Base-by-base conservation (phyloP, 176 grass and related monocot species). In the Oropetium thomaeum region DNA sequence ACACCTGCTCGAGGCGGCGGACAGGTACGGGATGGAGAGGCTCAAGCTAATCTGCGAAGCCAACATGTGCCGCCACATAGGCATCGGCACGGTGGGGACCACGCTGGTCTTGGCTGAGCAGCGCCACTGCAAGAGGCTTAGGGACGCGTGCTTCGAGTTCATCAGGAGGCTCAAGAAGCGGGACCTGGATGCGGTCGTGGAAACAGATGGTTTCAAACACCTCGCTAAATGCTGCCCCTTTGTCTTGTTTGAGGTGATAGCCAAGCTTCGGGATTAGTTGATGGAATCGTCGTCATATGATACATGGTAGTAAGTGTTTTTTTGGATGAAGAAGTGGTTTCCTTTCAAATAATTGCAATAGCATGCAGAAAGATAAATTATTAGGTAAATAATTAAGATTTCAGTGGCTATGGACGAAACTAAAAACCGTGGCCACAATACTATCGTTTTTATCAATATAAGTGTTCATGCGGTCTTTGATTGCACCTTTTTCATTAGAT, bases 1-100 rank as follows among this genome's bases (percentile, higher is more conserved):
- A 3, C 81, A 89, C 76, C 63, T 92, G 61, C 62, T 88, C 25
- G 85, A 63, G 38, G 89, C 89, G 5, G 88, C 88, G 4, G 89
- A 92, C 58, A 66, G 66, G 27, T 92, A 92, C 19, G 53, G 26
- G 8, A 2, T 92, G 48, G 42, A 82, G 11, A 77, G 89, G 32
- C 62, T 92, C n/a, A 88, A 79, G 31, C 35, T 74, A 10, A 70
- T 92, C 10, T 88, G 85, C 40, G 72, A 88, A 59, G 77, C 48
- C 12, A 70, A 67, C 31, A 43, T 90, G 17, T 73, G 73, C 52
- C 37, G 4, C 10, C 10, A 42, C 66, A 38, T 84, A 14, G 13
- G 10, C 17, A 20, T 62, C 1, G 48, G 45, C 69, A 80, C 75
- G 31, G 80, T 88, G 39, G 75, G 44, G 30, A 84, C 20, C 6